Evolutionary conservation across 768 basidiomycete species (phyloP).

Genomic region (Erythrobasidium yunnanense): DNA sequence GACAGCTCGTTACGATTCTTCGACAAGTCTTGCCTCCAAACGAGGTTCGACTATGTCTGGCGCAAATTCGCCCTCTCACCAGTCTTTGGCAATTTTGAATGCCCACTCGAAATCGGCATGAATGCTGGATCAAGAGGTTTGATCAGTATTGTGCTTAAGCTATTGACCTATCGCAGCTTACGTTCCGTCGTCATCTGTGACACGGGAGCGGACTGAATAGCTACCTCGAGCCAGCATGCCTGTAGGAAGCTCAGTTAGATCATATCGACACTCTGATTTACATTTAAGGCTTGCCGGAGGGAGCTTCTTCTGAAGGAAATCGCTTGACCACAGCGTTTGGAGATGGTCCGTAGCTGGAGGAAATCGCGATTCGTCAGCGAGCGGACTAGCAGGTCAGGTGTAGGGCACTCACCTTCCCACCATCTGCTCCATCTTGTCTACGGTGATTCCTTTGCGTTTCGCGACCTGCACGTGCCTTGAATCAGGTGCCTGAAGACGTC

Average conservation of each 20-base stretch:
- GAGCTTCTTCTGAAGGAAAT: constrained; percentile 33
- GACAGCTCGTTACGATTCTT: too few species aligned
- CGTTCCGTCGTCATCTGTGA: constrained; percentile 22
- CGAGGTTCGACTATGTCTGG: too few species aligned
- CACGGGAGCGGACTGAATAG: constrained; percentile 12
- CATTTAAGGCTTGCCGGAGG: too few species aligned
- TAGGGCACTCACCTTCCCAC: constrained; percentile 22
- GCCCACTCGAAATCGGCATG: constrained; percentile 25
- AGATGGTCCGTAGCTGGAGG: constrained; percentile 25
- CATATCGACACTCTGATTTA: background rate
- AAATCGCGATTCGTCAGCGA: background rate
- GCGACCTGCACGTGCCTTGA: constrained; percentile 13
- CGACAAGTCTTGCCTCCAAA: too few species aligned
- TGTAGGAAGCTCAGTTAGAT: background rate
- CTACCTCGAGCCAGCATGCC: constrained; percentile 26
- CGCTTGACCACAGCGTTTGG: constrained; percentile 18
- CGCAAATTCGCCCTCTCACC: too few species aligned
- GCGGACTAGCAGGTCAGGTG: background rate
- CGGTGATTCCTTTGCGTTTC: constrained; percentile 25
- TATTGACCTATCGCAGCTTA: background rate
- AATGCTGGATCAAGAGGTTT: background rate
- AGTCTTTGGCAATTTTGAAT: constrained; percentile 25
- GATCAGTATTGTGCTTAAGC: background rate
- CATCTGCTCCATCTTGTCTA: constrained; percentile 34
- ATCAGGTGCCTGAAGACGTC: background rate